Evolutionary conservation across 148 eudicot genomes (phyloP), one percentile per base, ranked within the genome.

Genomic region (Hydrangea macrophylla): DNA sequence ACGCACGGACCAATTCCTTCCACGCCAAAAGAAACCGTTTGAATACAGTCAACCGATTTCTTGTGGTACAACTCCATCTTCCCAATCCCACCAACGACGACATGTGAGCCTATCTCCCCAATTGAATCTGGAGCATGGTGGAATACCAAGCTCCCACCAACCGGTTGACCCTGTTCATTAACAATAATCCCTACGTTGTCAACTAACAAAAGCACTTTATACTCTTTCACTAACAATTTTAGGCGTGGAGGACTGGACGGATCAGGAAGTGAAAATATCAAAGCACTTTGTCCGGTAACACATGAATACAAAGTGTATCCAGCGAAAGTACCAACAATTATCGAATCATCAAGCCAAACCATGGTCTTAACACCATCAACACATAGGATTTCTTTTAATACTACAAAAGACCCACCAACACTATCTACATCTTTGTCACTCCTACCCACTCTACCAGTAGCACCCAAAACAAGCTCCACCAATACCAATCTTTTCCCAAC

Each of bases 71-170:
- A 69, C 60, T 89, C 99, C 78, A 91, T 71, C 68, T 79, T 83
- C 44, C 87, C 89, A 77, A 70, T 78, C 72, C 72, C 73, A 24
- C 73, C 81, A 71, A 71, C 87, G 64, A 80, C 86, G 60, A 95
- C 81, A 74, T 82, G 81, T 25, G 73, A 74, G 60, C 84, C 83
- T 23, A 95, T 68, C 74, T 89, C 99, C 15, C 85, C 86, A 30
- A 95, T 64, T 24, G 88, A 82, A 70, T 83, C 86, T 7, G 97
- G 99, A 75, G 85, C 77, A 57, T 75, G 82, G 74, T 73, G 71
- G 69, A 95, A 91, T 24, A 95, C 88, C 92, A 95, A 83, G 71
- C 92, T 95, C 2, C 99, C 97, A 60, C 97, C 90, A 56, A 87
- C 92, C 10, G 99, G 99, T 64, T 88, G 97, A 30, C 99, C 99